These are phyloP conservation scores for Dovyalis caffra DNA, from an alignment of 345 rosid species.

Conservation along the genomic window DNA sequence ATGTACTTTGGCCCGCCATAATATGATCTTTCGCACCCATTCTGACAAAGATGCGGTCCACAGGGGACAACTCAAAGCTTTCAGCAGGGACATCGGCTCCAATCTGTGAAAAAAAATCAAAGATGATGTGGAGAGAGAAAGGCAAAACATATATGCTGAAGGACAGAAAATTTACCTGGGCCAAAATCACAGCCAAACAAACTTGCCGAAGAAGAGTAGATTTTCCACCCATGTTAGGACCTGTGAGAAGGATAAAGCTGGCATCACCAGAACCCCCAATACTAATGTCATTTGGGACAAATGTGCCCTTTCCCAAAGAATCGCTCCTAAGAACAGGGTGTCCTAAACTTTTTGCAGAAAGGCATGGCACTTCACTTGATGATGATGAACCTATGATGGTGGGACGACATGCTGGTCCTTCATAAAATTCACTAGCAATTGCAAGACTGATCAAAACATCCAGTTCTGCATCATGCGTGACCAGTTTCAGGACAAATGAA, in stretches of 20 bases:
- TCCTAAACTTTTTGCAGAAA: slow-evolving; percentile 77
- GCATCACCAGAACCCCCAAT: slow-evolving; percentile 68
- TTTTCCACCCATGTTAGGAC: slow-evolving; percentile 99
- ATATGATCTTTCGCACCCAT: slow-evolving; percentile 99
- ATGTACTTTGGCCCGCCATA: slow-evolving; percentile 93
- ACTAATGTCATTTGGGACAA: slow-evolving; percentile 79
- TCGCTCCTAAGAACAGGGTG: slow-evolving; percentile 91
- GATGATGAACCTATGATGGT: slow-evolving; percentile 43
- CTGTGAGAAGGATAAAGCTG: slow-evolving; percentile 89
- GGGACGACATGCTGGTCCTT: slow-evolving; percentile 80
- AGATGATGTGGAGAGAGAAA: slow-evolving; percentile 3
- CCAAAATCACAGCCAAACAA: slow-evolving; percentile 85
- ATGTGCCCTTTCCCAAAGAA: slow-evolving; percentile 80
- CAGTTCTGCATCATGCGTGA: slow-evolving; percentile 56
- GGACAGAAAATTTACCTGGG: slow-evolving; percentile 56
- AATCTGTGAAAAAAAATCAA: slow-evolving; percentile 41
- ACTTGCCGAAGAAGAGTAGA: slow-evolving; percentile 99
- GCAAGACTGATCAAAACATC: slow-evolving; percentile 90
- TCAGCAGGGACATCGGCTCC: slow-evolving; percentile 97
- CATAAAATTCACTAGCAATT: slow-evolving; percentile 81
- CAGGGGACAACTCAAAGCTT: slow-evolving; percentile 75
- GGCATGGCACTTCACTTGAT: slow-evolving; percentile 48
- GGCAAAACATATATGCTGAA: slow-evolving; percentile 10
- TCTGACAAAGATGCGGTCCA: slow-evolving; percentile 83
- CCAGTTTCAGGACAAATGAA: slow-evolving; percentile 25